Evolutionary conservation across 1,284 basidiomycete genomes (phyloP).

Genomic region (Microbotryomycetes sp.): DNA sequence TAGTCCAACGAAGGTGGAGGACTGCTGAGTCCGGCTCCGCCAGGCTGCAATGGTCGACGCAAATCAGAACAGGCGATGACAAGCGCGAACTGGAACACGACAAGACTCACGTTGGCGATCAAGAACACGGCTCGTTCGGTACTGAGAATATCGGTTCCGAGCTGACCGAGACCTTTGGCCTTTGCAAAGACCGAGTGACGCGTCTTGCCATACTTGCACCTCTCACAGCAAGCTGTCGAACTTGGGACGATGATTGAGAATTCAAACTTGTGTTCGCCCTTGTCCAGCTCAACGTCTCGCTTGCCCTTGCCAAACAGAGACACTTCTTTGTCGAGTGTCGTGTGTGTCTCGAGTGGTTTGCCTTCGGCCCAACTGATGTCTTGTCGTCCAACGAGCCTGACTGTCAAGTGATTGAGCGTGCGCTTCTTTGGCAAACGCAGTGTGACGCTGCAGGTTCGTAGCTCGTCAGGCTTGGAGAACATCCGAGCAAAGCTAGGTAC

Average conservation of each 20-base stretch:
- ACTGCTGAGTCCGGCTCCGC: not conserved
- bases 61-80: not conserved
- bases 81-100: not conserved
- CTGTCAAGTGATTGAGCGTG: conserved; percentile 1
- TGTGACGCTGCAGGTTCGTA: not conserved
- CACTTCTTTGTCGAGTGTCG: conserved; percentile 3
- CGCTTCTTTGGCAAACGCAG: conserved; percentile 2
- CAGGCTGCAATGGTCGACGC: not conserved
- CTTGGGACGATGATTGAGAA: not conserved
- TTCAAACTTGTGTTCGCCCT: not conserved
- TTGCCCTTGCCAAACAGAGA: not conserved
- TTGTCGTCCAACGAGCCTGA: conserved; percentile 1
- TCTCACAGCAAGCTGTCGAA: conserved; percentile 21
- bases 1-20: conserved; percentile 2
- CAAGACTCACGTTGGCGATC: not conserved
- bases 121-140: not conserved
- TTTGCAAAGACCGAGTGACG: conserved; percentile 30
- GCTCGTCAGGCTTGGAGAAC: not conserved
- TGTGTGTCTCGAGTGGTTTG: not conserved
- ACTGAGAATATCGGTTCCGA: not conserved
- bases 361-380: conserved; percentile 1
- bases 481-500: no score
- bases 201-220: conserved; percentile 25
- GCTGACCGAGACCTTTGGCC: conserved; percentile 25
- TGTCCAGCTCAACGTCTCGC: conserved; percentile 1